Evolutionary conservation across 139 green algal species (phyloP).

Genomic region (Chlamydomonas urium): DNA sequence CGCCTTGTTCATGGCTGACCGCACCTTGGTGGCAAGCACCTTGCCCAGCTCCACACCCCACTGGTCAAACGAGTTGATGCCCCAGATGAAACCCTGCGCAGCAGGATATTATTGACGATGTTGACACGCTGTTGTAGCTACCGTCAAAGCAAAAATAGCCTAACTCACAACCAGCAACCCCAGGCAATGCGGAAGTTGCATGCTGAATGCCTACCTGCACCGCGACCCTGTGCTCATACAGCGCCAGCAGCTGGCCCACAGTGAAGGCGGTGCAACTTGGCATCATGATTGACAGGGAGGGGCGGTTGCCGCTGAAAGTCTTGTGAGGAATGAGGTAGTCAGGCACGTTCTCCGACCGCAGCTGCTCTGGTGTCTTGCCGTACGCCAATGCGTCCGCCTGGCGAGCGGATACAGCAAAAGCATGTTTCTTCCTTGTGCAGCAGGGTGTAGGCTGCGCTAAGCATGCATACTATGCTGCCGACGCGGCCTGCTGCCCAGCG

Average conservation of each 20-base stretch:
- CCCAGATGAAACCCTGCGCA: constrained; percentile 97
- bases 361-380: constrained; percentile 84
- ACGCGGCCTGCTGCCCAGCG: no score
- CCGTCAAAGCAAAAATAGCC: no score
- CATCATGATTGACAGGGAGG: constrained; percentile 88
- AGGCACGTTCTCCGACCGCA: constrained; percentile 81
- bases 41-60: constrained; percentile 98
- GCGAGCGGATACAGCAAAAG: no score
- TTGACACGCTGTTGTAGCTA: no score
- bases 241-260: constrained; percentile 89
- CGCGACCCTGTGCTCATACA: constrained; percentile 97
- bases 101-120: no score
- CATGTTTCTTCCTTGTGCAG: no score
- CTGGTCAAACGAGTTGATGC: constrained; percentile 98
- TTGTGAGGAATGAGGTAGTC: constrained; percentile 93
- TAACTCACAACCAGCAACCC: no score
- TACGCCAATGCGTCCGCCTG: constrained; percentile 88
- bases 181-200: no score
- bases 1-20: constrained; percentile 66
- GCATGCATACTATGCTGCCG: no score
- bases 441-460: no score
- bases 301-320: constrained; percentile 90
- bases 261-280: constrained; percentile 86
- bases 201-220: constrained; percentile 70
- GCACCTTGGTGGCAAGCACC: constrained; percentile 41